These are phyloP conservation scores for Neurospora sp. DNA, from an alignment of 495 filamentous ascomycete genomes.

Conservation along the genomic window DNA sequence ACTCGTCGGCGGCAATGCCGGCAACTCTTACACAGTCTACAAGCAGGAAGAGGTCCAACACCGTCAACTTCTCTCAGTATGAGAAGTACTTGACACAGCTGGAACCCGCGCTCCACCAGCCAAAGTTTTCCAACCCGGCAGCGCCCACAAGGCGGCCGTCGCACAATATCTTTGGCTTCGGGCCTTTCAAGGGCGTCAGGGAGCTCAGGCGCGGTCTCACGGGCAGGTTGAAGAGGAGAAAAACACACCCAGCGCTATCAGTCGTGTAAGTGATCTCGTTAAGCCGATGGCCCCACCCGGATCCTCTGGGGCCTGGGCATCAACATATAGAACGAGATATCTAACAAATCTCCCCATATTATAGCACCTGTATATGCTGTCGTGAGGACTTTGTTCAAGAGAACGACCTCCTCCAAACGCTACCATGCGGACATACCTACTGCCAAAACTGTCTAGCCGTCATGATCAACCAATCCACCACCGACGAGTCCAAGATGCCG, in stretches of 20 bases:
- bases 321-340: not conserved
- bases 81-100: constrained; percentile 39
- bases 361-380: constrained; percentile 44
- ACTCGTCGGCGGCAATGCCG: constrained; percentile 9
- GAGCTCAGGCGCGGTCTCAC: constrained; percentile 33
- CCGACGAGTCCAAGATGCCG: constrained; percentile 45
- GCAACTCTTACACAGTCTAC: constrained; percentile 13
- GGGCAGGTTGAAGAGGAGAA: constrained; percentile 26
- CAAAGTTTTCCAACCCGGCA: constrained; percentile 17
- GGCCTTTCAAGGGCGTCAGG: constrained; percentile 28
- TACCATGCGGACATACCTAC: constrained; percentile 45
- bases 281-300: not conserved
- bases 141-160: constrained; percentile 13
- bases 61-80: constrained; percentile 41
- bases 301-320: not conserved
- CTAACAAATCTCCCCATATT: constrained; percentile 8
- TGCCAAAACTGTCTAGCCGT: constrained; percentile 39
- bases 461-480: constrained; percentile 40
- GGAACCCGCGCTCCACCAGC: constrained; percentile 28
- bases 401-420: constrained; percentile 25
- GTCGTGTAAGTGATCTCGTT: constrained; percentile 23
- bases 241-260: constrained; percentile 15
- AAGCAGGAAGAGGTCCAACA: constrained; percentile 28
- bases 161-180: constrained; percentile 20
- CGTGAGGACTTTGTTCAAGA: constrained; percentile 35